Conservation (phyloP, 306 rosid genomes). For the Quercus rubra region DNA sequence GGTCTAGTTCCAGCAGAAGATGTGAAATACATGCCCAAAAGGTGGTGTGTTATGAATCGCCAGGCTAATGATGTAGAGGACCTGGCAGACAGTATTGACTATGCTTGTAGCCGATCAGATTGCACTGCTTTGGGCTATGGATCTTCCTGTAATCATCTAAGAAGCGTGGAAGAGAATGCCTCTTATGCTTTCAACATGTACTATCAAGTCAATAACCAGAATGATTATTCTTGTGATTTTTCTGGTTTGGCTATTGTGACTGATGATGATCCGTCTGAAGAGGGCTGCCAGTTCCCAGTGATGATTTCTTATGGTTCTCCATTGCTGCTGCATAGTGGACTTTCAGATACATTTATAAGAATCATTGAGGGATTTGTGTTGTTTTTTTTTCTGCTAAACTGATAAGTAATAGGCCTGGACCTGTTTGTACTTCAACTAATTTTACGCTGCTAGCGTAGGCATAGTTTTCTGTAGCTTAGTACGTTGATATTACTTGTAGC, state of each 20-base stretch:
- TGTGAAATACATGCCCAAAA: conserved; percentile 49
- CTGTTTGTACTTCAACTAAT: too few species aligned
- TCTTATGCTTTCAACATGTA: conserved; percentile 95
- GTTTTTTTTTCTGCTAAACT: conserved; percentile 24
- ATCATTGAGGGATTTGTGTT: conserved; percentile 27
- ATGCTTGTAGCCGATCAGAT: conserved; percentile 79
- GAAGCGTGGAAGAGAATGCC: conserved; percentile 62
- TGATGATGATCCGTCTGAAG: conserved; percentile 63
- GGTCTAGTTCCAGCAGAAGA: conserved; percentile 66
- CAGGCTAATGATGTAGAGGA: conserved; percentile 24
- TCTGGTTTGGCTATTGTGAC: conserved; percentile 59
- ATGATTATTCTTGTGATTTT: conserved; percentile 63
- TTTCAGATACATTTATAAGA: conserved; percentile 8
- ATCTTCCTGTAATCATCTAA: conserved; percentile 71
- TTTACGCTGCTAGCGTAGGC: too few species aligned
- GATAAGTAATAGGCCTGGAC: too few species aligned
- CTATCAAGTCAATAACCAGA: conserved; percentile 66
- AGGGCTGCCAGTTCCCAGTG: conserved; percentile 60
- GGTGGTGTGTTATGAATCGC: conserved; percentile 70
- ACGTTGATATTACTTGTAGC: too few species aligned
- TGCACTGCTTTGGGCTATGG: conserved; percentile 92
- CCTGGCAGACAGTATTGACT: conserved; percentile 52
- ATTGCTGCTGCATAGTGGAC: conserved; percentile 19
- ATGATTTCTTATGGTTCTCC: conserved; percentile 53
- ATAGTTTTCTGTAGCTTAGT: too few species aligned